These are phyloP conservation scores for Colletotrichum lupini DNA, from an alignment of 2,329 filamentous ascomycete genomes.

Conservation along the genomic window DNA sequence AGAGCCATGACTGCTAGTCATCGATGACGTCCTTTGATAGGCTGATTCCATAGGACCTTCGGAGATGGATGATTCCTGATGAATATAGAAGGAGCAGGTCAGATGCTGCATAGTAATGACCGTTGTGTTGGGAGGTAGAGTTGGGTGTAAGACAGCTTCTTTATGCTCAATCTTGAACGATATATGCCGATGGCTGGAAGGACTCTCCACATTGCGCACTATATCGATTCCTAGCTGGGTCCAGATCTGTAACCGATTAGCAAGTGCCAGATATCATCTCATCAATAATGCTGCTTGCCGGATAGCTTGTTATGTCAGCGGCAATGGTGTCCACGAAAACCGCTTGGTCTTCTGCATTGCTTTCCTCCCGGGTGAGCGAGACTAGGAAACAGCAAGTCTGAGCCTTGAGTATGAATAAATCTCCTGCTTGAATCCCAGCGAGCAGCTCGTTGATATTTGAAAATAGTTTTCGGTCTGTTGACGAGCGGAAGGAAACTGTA, in stretches of 20 bases:
- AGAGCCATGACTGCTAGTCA: neutral
- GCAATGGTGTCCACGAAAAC: neutral
- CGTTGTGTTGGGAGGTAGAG: constrained; percentile 41
- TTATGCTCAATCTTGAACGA: constrained; percentile 51
- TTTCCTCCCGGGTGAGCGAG: neutral
- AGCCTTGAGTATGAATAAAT: constrained; percentile 4
- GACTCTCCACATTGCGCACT: neutral
- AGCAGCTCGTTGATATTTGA: constrained; percentile 13
- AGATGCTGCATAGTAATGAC: constrained; percentile 41
- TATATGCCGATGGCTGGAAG: constrained; percentile 15
- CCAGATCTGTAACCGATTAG: constrained; percentile 22
- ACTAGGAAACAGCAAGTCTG: neutral
- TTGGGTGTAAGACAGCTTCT: constrained; percentile 44
- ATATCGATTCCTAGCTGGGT: constrained; percentile 20
- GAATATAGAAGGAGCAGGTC: constrained; percentile 24
- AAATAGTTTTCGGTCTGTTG: neutral
- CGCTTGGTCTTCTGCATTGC: neutral
- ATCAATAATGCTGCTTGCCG: neutral
- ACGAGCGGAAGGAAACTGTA: constrained; percentile 14
- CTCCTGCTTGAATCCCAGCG: neutral
- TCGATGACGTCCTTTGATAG: neutral
- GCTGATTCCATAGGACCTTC: too few species aligned
- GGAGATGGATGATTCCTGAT: neutral
- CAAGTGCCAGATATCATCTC: neutral
- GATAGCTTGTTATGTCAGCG: neutral